A percentile compares a stretch with the other conserved stretches of the same genome.
phyloP scores from a whole-genome alignment of 148 eudicot species.

The Rhododendron griersonianum region DNA sequence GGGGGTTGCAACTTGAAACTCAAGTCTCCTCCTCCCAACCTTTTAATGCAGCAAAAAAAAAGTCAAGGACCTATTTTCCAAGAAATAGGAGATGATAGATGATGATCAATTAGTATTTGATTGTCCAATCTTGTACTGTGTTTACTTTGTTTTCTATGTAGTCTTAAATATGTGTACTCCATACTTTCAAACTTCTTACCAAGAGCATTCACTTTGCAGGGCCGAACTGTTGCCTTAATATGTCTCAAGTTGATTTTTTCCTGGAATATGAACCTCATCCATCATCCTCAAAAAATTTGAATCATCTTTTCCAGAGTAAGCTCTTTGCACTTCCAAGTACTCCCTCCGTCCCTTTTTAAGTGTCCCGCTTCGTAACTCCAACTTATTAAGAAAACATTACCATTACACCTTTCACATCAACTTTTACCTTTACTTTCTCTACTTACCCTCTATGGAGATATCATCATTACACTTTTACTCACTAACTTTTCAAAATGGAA shows the following conservation, averaged over 20 bases:
- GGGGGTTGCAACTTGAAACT: no score
- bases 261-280: constrained; percentile 93
- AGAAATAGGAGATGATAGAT: background rate
- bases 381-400: no score
- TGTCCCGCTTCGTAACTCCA: no score
- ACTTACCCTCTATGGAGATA: no score
- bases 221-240: constrained; percentile 81
- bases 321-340: constrained; percentile 3
- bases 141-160: background rate
- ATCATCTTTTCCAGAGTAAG: constrained; percentile 96
- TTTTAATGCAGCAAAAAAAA: no score
- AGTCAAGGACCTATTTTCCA: background rate
- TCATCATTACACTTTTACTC: no score
- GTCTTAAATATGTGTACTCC: background rate
- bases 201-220: constrained; percentile 50
- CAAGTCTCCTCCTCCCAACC: no score
- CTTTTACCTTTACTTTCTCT: no score
- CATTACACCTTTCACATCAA: no score
- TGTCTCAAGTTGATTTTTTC: constrained; percentile 68
- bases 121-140: background rate
- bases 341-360: no score
- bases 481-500: no score
- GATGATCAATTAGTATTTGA: background rate
- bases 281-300: constrained; percentile 82
- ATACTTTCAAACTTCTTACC: background rate